Conservation (phyloP, 148 eudicot genomes). For the Vaccinium darrowii region DNA sequence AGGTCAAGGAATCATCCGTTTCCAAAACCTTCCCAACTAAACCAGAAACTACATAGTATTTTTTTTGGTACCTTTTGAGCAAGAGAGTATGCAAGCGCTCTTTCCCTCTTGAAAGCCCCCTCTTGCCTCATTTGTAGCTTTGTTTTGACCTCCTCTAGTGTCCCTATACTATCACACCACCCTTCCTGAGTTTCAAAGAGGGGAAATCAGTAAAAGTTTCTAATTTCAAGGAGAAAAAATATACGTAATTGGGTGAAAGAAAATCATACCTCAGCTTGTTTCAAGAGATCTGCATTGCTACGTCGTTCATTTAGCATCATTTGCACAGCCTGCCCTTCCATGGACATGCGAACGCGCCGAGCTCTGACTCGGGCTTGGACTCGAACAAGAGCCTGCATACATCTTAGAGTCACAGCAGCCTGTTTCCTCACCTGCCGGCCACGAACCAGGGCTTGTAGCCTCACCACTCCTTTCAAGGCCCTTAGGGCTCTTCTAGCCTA, state of each 20-base stretch:
- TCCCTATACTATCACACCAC: conserved; percentile 92
- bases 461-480: conserved; percentile 87
- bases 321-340: conserved; percentile 93
- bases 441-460: conserved; percentile 84
- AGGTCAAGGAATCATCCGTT: neutral
- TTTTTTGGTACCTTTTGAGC: conserved; percentile 66
- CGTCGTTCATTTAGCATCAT: conserved; percentile 63
- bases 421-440: conserved; percentile 93
- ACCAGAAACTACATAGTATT: neutral
- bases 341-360: conserved; percentile 87
- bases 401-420: conserved; percentile 92
- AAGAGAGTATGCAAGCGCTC: conserved; percentile 88
- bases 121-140: conserved; percentile 92
- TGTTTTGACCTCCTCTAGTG: conserved; percentile 69
- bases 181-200: conserved; percentile 60
- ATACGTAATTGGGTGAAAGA: neutral
- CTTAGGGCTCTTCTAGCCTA: conserved; percentile 90
- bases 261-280: conserved; percentile 73
- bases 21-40: neutral
- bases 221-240: neutral
- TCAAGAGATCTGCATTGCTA: conserved; percentile 54
- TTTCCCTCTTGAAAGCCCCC: conserved; percentile 88
- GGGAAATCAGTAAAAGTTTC: neutral
- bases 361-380: conserved; percentile 97
- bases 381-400: conserved; percentile 98